These are phyloP conservation scores for Exophiala spinifera DNA, from an alignment of 2,329 filamentous ascomycete genomes.

Conservation along the genomic window DNA sequence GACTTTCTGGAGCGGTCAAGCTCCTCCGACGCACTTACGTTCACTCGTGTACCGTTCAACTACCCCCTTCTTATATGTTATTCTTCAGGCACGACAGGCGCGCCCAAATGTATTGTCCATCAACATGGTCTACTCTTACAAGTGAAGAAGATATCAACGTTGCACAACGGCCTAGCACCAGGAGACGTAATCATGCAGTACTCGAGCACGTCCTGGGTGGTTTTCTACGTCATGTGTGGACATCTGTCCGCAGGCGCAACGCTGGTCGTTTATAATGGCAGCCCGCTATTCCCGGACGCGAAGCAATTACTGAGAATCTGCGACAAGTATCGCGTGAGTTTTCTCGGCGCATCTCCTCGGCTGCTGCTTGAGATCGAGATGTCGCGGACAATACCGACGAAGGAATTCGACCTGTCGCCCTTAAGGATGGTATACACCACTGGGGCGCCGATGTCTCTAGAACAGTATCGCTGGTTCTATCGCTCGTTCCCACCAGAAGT, in stretches of 20 bases:
- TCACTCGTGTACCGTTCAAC: constrained; percentile 40
- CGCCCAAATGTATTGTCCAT: constrained; percentile 48
- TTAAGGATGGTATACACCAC: constrained; percentile 46
- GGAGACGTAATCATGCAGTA: constrained; percentile 46
- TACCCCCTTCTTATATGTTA: constrained; percentile 46
- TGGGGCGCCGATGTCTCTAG: constrained; percentile 42
- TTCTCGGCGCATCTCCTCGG: constrained; percentile 45
- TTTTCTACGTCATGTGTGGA: constrained; percentile 47
- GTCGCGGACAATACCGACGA: constrained; percentile 12
- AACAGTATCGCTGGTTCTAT: constrained; percentile 49
- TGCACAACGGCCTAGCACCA: constrained; percentile 44
- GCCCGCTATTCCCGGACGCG: constrained; percentile 41
- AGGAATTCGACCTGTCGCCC: constrained; percentile 37
- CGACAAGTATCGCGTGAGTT: constrained; percentile 39
- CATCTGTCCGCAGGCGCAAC: constrained; percentile 43
- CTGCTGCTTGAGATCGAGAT: constrained; percentile 46
- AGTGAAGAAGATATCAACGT: constrained; percentile 40
- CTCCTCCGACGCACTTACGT: constrained; percentile 34
- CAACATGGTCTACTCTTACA: constrained; percentile 44
- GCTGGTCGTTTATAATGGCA: constrained; percentile 45
- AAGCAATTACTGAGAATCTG: constrained; percentile 38
- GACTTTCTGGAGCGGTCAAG: constrained; percentile 36
- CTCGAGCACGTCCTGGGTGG: constrained; percentile 47
- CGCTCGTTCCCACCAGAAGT: constrained; percentile 36
- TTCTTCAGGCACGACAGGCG: constrained; percentile 43